Percentiles rank a stretch among this genome's conserved stretches.
phyloP scores from a whole-genome alignment of 345 rosid species.

The Eucalyptus leucophloia region DNA sequence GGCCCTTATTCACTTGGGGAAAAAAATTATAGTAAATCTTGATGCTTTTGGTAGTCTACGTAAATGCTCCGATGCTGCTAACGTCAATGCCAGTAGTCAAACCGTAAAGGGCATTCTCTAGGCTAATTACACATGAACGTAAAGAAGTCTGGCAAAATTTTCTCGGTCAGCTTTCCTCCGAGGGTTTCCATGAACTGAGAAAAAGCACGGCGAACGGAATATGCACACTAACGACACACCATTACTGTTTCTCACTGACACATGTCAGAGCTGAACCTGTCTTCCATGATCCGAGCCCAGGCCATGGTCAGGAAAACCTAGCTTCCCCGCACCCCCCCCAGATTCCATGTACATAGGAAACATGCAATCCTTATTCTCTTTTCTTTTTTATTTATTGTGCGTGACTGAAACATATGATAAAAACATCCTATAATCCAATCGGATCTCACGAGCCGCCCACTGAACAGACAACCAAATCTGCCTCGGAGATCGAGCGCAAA shows the following conservation, averaged over 20 bases:
- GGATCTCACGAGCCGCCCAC: neutral
- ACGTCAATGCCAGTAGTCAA: neutral
- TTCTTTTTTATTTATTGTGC: neutral
- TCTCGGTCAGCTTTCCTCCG: neutral
- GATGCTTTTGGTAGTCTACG: neutral
- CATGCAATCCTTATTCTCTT: neutral
- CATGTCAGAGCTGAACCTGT: neutral
- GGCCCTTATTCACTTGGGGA: neutral
- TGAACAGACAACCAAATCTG: neutral
- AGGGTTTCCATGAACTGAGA: neutral
- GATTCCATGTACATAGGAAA: neutral
- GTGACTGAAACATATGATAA: neutral
- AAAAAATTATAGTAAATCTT: neutral
- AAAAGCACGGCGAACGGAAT: neutral
- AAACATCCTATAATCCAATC: neutral
- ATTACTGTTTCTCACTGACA: neutral
- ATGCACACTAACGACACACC: neutral
- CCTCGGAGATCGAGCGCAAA: neutral
- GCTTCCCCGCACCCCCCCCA: neutral
- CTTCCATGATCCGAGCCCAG: neutral
- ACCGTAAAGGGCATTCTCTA: neutral
- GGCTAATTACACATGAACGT: neutral
- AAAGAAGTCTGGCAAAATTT: neutral
- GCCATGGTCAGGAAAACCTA: neutral
- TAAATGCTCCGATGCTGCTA: neutral